Evolutionary conservation across 2,329 filamentous ascomycete species (phyloP), one percentile per base, ranked within the genome.

Genomic region (Exophiala sideris): DNA sequence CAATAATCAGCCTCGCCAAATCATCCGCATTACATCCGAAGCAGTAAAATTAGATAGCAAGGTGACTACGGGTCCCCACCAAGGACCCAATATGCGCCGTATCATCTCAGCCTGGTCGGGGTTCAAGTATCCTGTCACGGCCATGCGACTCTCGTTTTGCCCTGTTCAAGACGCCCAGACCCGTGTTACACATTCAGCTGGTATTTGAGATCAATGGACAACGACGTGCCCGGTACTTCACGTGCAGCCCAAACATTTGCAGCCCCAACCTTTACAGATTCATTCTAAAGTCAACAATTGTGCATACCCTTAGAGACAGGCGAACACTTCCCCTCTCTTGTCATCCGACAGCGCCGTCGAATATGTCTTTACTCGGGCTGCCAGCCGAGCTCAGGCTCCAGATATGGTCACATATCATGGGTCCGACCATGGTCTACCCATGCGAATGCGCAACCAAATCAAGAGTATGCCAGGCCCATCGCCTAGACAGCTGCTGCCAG

Each of bases 401-500:
- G 34, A 59, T 59, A 50, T 59, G 57, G 57, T 50, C 52, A 12
- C 48, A 59, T 39, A 34, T 59, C 14, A 42, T 59, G n/a, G 45
- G 41, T 34, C 57, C 57, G 12, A 53, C 47, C 9, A 36, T 34
- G n/a, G 46, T 56, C 11, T 50, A 59, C 47, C 57, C 57, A 1
- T 59, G 57, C 32, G 36, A 41, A n/a, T 59, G 57, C 35, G 49
- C 52, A 11, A 16, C 16, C 16, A 44, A 35, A 24, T 38, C 11
- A 9, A 41, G 21, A 32, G 35, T 47, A 44, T 53, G 49, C 35
- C 41, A 52, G 41, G 9, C 48, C 14, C 41, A 46, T 39, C 50
- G 42, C 7, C 33, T 45, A n/a, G 53, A 34, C 20, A 42, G 14
- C 14, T 56, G 53, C 53, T 59, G 50, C 41, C 36, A 42, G 18